Conservation (phyloP, 176 grass and related monocot species). For the Typha latifolia region DNA sequence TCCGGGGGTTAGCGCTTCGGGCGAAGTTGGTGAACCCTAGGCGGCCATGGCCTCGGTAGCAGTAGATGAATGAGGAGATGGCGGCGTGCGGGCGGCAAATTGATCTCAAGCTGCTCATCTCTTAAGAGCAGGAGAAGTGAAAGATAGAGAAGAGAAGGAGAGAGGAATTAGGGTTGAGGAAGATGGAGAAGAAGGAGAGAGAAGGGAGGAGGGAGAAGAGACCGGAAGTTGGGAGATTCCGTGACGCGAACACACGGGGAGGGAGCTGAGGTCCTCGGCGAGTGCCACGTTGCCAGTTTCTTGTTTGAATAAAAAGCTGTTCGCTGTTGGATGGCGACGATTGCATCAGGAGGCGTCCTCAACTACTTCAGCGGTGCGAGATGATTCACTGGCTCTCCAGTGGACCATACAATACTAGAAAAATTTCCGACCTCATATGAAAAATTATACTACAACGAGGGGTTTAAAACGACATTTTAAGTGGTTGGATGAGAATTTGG, state of each 20-base stretch:
- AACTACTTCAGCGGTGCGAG: no score
- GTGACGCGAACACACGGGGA: background rate
- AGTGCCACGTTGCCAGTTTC: background rate
- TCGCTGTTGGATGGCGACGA: no score
- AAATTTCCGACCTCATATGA: no score
- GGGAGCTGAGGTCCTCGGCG: background rate
- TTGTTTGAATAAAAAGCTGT: background rate
- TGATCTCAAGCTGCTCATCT: slow-evolving; percentile 57
- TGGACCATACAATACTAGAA: no score
- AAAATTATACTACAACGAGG: no score
- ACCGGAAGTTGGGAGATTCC: slow-evolving; percentile 36
- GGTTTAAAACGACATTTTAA: no score
- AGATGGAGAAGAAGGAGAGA: background rate
- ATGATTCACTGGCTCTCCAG: no score
- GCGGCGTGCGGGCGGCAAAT: slow-evolving; percentile 13
- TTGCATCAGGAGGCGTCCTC: no score
- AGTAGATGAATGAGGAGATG: slow-evolving; percentile 48
- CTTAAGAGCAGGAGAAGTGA: background rate
- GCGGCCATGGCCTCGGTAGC: slow-evolving; percentile 25
- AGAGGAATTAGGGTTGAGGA: slow-evolving; percentile 20
- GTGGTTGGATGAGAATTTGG: no score
- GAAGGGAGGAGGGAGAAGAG: slow-evolving; percentile 30
- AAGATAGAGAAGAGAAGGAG: slow-evolving; percentile 5
- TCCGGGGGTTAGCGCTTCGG: slow-evolving; percentile 13
- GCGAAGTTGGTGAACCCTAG: slow-evolving; percentile 28